Base-by-base conservation (phyloP, 2,329 filamentous ascomycete species). In the Lecanoromycetidae sp. region DNA sequence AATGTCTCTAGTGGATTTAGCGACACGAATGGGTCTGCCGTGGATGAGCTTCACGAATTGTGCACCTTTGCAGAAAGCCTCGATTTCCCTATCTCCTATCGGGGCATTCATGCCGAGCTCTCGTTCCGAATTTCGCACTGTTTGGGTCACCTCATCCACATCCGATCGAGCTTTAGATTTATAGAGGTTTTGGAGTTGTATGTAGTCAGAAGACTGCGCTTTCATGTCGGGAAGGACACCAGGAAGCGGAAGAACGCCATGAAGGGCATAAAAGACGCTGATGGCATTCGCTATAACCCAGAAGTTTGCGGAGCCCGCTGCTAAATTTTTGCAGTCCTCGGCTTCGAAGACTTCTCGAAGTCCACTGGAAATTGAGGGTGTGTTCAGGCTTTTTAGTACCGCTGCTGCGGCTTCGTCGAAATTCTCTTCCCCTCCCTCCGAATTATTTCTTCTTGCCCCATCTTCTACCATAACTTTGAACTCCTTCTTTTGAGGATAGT, bases 151-250 rank as follows among this genome's bases (percentile, higher is more conserved):
- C 63, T 94, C 83, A 25, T 77, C 75, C 12, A 81, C 70, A 58
- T 98, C 91, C 58, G 76, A 70, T 27, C 83, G 79, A 35, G 91
- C 87, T 64, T 94, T 94, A 19, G 71, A 66, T 66, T 94, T 95
- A 76, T 96, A 98, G 50, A 96, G 78, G 57, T 84, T 90, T 62
- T 96, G 91, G 10, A 98, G 74, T 57, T 80, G 74, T 55, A 98
- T 82, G 67, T 98, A 98, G 52, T 93, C 83, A 47, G 74, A 78
- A 3, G 88, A 94, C 60, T 90, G 78, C 2, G 91, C 87, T 69
- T 98, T 98, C 91, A 98, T 98, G 63, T 98, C 91, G 1, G 93
- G 91, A 1, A 98, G 71, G 3, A 82, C 80, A 10, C 91, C 93
- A 0, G 88, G 82, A 0, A 98, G 71, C 13, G 91, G 91, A 4